These are phyloP conservation scores for Plasmodium inui DNA, from an alignment of 169 alveolate genomes.

Conservation along the genomic window DNA sequence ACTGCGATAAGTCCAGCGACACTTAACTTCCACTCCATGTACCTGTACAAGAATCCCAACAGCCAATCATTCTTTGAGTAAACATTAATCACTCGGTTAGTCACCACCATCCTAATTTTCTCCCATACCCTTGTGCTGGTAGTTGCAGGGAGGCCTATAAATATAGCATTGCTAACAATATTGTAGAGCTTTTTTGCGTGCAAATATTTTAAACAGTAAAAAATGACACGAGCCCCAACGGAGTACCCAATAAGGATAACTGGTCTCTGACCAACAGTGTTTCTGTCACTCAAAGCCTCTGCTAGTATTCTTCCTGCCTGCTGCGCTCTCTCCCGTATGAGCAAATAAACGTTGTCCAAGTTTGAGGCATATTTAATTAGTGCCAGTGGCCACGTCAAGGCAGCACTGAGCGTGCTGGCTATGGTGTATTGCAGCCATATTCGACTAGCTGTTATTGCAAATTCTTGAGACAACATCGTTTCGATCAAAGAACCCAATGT, in stretches of 20 bases:
- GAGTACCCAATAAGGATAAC: conserved; percentile 92
- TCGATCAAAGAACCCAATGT: conserved; percentile 80
- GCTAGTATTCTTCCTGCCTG: conserved; percentile 92
- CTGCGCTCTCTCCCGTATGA: conserved; percentile 89
- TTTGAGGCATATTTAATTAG: conserved; percentile 89
- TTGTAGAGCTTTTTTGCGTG: conserved; percentile 83
- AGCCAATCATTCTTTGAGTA: conserved; percentile 92
- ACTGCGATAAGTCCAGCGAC: conserved; percentile 90
- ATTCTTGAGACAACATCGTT: conserved; percentile 80
- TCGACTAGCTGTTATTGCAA: conserved; percentile 85
- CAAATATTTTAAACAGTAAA: conserved; percentile 88
- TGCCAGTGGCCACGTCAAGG: conserved; percentile 91
- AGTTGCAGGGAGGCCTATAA: conserved; percentile 92
- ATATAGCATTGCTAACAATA: conserved; percentile 88
- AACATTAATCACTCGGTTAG: conserved; percentile 92
- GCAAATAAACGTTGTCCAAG: conserved; percentile 91
- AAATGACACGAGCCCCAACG: conserved; percentile 93
- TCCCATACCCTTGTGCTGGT: conserved; percentile 88
- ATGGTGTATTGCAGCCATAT: conserved; percentile 83
- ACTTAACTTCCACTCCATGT: conserved; percentile 90
- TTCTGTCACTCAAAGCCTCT: conserved; percentile 87
- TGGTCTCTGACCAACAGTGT: conserved; percentile 91
- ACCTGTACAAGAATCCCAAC: conserved; percentile 92
- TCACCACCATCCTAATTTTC: conserved; percentile 90
- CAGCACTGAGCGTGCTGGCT: conserved; percentile 81